Percentiles rank a stretch among this genome's conserved stretches.
Conservation (phyloP, 768 basidiomycete species). For the Naematelia encephala region DNA sequence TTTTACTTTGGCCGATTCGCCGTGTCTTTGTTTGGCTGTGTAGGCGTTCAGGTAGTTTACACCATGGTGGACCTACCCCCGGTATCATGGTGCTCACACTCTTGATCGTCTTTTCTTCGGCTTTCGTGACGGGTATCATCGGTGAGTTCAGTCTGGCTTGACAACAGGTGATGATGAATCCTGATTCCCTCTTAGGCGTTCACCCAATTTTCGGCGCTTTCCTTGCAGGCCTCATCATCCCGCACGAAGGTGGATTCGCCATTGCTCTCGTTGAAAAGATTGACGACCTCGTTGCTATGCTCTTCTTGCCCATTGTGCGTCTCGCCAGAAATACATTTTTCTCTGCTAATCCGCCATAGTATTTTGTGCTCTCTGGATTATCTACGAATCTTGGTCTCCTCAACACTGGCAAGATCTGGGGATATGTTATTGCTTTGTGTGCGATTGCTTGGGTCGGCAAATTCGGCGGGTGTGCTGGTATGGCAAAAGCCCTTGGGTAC, state of each 20-base stretch:
- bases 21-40: conserved; percentile 68
- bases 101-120: conserved; percentile 67
- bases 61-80: conserved; percentile 67
- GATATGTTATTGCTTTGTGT: conserved; percentile 70
- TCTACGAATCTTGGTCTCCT: conserved; percentile 75
- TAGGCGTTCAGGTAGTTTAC: conserved; percentile 65
- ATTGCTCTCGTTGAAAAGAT: conserved; percentile 77
- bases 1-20: conserved; percentile 65
- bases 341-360: conserved; percentile 54
- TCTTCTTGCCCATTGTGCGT: conserved; percentile 73
- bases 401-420: conserved; percentile 74
- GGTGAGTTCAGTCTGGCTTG: conserved; percentile 47
- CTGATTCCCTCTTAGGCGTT: conserved; percentile 25
- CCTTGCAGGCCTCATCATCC: conserved; percentile 74
- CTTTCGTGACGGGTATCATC: conserved; percentile 83
- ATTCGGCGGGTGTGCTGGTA: conserved; percentile 65
- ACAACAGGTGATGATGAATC: background rate
- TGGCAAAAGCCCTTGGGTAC: conserved; percentile 65
- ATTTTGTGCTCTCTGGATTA: conserved; percentile 86
- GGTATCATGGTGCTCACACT: conserved; percentile 76
- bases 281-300: conserved; percentile 76
- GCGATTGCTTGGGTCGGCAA: conserved; percentile 74
- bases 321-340: too few relatives aligned
- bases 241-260: conserved; percentile 75
- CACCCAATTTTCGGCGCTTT: conserved; percentile 69